Evolutionary conservation across 2,329 filamentous ascomycete species (phyloP).

Genomic region (Diaporthe eres): DNA sequence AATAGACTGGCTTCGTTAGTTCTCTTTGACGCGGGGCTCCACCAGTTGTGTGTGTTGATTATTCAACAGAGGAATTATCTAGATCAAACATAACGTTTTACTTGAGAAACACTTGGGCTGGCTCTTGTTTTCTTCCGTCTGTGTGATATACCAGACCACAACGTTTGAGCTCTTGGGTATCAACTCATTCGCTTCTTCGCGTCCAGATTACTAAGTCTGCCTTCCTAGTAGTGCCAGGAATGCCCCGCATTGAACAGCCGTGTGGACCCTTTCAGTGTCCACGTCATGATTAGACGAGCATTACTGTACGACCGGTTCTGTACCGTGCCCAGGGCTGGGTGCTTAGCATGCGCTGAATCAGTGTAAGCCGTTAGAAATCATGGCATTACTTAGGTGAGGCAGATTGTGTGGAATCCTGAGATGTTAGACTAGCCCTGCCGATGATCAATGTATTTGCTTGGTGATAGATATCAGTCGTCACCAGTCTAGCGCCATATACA

Average conservation of each 20-base stretch:
- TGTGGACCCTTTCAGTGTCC: constrained; percentile 2
- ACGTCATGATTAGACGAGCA: constrained; percentile 42
- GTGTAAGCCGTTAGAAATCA: constrained; percentile 26
- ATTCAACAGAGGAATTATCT: neutral
- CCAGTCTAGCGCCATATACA: neutral
- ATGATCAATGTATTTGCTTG: neutral
- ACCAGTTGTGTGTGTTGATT: neutral
- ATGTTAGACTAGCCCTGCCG: neutral
- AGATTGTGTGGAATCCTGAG: neutral
- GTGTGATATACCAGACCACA: neutral
- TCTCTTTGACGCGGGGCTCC: neutral
- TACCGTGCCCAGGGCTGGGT: neutral
- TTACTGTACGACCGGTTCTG: constrained; percentile 25
- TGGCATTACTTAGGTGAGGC: neutral
- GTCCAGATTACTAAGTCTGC: constrained; percentile 25
- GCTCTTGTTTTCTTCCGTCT: neutral
- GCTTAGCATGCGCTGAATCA: neutral
- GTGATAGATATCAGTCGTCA: constrained; percentile 2
- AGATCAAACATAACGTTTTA: constrained; percentile 16
- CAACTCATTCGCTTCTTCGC: neutral
- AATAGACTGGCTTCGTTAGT: constrained; percentile 29
- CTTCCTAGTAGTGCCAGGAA: neutral
- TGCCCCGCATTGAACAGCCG: constrained; percentile 2
- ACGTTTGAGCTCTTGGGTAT: neutral
- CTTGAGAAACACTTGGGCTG: neutral